Evolutionary conservation across 768 basidiomycete genomes (phyloP).

Genomic region (Mycena alexandri): DNA sequence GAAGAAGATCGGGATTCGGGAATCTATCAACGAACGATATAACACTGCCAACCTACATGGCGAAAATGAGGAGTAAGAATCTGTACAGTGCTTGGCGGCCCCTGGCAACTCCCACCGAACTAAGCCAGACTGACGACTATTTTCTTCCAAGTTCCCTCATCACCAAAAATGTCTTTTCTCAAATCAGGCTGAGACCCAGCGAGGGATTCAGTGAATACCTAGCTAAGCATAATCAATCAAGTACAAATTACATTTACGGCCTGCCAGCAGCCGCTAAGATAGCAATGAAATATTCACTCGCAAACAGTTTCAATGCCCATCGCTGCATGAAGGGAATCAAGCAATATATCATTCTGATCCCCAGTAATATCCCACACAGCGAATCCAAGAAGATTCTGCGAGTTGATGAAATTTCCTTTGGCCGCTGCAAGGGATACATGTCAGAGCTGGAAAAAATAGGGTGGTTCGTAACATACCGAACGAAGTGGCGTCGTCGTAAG

Average conservation of each 20-base stretch:
- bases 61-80: too few species aligned
- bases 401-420: constrained; percentile 73
- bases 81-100: too few species aligned
- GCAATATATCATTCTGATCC: constrained; percentile 70
- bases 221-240: not conserved
- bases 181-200: too few species aligned
- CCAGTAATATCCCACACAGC: constrained; percentile 81
- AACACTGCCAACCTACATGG: too few species aligned
- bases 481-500: constrained; percentile 74
- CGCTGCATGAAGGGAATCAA: constrained; percentile 67
- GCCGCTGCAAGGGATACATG: constrained; percentile 41
- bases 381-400: constrained; percentile 71
- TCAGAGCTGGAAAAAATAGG: not conserved
- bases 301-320: constrained; percentile 35
- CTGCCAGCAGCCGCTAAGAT: constrained; percentile 5
- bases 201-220: too few species aligned
- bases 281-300: constrained; percentile 6
- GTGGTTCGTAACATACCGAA: constrained; percentile 49
- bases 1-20: too few species aligned
- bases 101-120: too few species aligned
- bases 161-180: too few species aligned
- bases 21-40: too few species aligned
- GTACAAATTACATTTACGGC: not conserved
- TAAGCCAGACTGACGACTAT: too few species aligned
- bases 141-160: too few species aligned